Evolutionary conservation across 2,329 filamentous ascomycete species (phyloP), one percentile per base, ranked within the genome.

Genomic region (Neofusicoccum cordaticola): DNA sequence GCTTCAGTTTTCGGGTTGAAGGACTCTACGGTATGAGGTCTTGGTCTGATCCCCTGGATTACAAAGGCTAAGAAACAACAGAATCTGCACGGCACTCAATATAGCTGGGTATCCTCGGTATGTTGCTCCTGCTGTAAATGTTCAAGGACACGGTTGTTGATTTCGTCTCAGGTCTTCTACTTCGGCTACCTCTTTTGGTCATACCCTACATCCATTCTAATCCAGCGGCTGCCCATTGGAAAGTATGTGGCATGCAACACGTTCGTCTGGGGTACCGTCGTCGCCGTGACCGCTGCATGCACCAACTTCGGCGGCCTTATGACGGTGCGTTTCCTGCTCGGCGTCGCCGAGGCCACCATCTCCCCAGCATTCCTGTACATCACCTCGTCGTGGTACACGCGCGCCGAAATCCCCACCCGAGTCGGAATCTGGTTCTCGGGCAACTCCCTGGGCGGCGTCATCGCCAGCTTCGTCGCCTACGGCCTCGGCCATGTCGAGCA

Each of bases 1-100:
- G 85, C 85, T 0, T 78, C 84, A 3, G 83, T 87, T 0, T 87
- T 87, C 67, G 85, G 42, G 81, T 78, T 4, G 84, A 83, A 27
- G 84, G 81, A 6, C 85, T 82, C 44, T 69, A 15, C 61, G 17
- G 56, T 60, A 60, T 35, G 27, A 7, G 13, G 1, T 2, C 2
- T 4, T 13, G 7, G 11, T 4, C 15, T 2, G 4, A 13, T 12
- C 9, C 17, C 1, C 6, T 15, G 13, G 13, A 31, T 31, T n/a
- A 7, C 8, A 8, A 4, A 7, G 12, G 7, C 47, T 50, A 34
- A 62, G 12, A 5, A 6, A 5, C 15, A 12, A 31, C 17, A 60
- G 56, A 19, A 93, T 84, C 42, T 64, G 5, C 51, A 57, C 11
- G 62, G 62, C 15, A 48, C 27, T 22, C 62, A 64, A 11, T 64